Conservation (phyloP, 106 monocot genomes). For the Ottelia alismoides region DNA sequence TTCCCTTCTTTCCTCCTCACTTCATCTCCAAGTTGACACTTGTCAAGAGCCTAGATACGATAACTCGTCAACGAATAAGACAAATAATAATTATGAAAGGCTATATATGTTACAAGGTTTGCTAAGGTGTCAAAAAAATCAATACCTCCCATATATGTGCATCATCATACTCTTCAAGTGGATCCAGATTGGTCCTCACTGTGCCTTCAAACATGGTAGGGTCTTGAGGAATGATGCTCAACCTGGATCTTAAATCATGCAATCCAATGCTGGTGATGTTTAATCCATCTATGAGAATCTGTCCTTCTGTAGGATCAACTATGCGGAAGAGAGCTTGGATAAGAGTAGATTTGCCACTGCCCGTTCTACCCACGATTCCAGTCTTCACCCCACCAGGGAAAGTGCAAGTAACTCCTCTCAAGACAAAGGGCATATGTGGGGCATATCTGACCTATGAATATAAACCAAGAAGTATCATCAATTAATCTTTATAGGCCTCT, state of each 20-base stretch:
- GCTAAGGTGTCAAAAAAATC: neutral
- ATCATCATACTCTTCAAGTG: conserved; percentile 72
- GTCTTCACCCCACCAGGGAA: conserved; percentile 60
- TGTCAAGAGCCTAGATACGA: conserved; percentile 53
- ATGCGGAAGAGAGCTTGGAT: conserved; percentile 77
- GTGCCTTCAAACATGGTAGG: conserved; percentile 96
- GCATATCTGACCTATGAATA: conserved; percentile 85
- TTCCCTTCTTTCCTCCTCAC: conserved; percentile 59
- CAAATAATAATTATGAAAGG: neutral
- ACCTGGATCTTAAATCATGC: conserved; percentile 67
- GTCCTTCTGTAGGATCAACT: conserved; percentile 55
- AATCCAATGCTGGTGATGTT: conserved; percentile 70
- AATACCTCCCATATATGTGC: conserved; percentile 83
- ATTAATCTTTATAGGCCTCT: no score
- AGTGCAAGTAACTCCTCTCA: conserved; percentile 57
- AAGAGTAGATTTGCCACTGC: conserved; percentile 79
- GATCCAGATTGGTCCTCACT: conserved; percentile 69
- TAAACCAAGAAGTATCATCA: no score
- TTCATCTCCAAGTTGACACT: conserved; percentile 83
- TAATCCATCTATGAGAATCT: conserved; percentile 52
- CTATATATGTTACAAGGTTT: neutral
- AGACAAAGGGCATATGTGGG: conserved; percentile 67
- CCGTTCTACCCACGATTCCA: conserved; percentile 81
- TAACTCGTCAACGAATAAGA: no score
- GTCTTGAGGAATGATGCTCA: conserved; percentile 93